Evolutionary conservation across 2,329 filamentous ascomycete species (phyloP).

Genomic region (Nemania sp.): DNA sequence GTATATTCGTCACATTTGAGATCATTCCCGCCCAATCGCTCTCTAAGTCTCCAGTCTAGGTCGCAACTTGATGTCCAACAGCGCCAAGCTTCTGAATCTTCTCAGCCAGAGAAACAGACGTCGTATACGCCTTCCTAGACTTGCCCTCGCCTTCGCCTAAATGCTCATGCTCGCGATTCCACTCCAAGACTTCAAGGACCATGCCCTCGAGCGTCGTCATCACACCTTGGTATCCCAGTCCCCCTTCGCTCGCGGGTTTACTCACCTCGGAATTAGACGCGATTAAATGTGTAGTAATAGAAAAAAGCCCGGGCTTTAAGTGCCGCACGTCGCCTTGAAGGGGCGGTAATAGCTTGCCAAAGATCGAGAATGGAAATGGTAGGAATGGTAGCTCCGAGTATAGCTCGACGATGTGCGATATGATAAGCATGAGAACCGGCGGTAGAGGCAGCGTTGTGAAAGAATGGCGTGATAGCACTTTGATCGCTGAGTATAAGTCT

Average conservation of each 20-base stretch:
- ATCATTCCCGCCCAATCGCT: neutral
- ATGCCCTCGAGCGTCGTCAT: constrained; percentile 57
- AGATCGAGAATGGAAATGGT: constrained; percentile 39
- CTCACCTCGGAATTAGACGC: constrained; percentile 51
- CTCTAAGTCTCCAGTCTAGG: constrained; percentile 1
- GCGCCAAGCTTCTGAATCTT: constrained; percentile 51
- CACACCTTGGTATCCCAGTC: constrained; percentile 55
- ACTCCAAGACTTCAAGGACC: constrained; percentile 56
- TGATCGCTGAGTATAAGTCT: constrained; percentile 54
- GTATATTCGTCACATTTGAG: neutral
- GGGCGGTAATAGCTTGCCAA: constrained; percentile 48
- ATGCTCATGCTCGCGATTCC: constrained; percentile 55
- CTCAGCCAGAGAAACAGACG: constrained; percentile 55
- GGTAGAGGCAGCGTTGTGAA: constrained; percentile 51
- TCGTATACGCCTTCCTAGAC: constrained; percentile 51
- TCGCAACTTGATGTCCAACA: constrained; percentile 33
- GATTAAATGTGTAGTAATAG: constrained; percentile 56
- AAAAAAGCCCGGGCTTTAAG: constrained; percentile 57
- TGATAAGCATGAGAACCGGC: constrained; percentile 53
- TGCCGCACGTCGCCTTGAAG: constrained; percentile 52
- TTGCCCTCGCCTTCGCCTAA: constrained; percentile 21
- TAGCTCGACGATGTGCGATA: constrained; percentile 54
- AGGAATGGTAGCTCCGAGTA: constrained; percentile 52
- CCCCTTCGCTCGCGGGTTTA: constrained; percentile 52
- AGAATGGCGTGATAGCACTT: constrained; percentile 52